Evolutionary conservation across 805 yeast genomes (phyloP).

Genomic region (Wickerhamiella spandovensis): DNA sequence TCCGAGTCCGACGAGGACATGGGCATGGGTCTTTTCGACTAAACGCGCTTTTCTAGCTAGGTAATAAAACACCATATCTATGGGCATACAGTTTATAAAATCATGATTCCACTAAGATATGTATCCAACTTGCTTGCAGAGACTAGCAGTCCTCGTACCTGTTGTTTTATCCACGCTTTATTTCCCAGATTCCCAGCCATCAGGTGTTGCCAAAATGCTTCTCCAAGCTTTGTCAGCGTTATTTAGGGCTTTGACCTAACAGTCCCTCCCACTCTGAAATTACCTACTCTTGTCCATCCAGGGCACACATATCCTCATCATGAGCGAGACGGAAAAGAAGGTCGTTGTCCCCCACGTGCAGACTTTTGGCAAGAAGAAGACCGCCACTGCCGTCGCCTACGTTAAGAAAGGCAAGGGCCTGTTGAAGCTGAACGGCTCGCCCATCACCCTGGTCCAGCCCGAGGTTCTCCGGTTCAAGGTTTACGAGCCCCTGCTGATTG

Average conservation of each 20-base stretch:
- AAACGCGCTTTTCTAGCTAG: slow-evolving; percentile 26
- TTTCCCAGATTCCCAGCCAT: too few species aligned
- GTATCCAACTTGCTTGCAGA: too few species aligned
- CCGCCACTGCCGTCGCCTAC: slow-evolving; percentile 99
- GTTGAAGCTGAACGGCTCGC: slow-evolving; percentile 97
- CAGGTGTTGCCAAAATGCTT: too few species aligned
- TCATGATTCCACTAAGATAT: too few species aligned
- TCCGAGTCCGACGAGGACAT: slow-evolving; percentile 53
- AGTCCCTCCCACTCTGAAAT: slow-evolving; percentile 1
- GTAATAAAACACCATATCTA: neutral
- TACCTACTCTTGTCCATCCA: neutral
- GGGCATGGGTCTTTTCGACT: slow-evolving; percentile 99
- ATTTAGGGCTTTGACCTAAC: slow-evolving; percentile 4
- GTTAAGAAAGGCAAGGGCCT: slow-evolving; percentile 99
- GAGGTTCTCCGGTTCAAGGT: slow-evolving; percentile 99
- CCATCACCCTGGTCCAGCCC: slow-evolving; percentile 98
- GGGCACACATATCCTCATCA: slow-evolving; percentile 1
- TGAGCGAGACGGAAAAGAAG: slow-evolving; percentile 5
- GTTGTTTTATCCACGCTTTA: too few species aligned
- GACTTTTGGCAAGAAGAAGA: slow-evolving; percentile 99
- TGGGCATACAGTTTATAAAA: neutral
- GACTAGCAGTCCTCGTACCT: too few species aligned
- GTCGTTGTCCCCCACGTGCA: slow-evolving; percentile 26
- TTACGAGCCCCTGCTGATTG: slow-evolving; percentile 97
- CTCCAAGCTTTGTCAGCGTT: too few species aligned